Evolutionary conservation across 192 early-diverging fungal genomes (phyloP).

Genomic region (Linnemannia exigua): DNA sequence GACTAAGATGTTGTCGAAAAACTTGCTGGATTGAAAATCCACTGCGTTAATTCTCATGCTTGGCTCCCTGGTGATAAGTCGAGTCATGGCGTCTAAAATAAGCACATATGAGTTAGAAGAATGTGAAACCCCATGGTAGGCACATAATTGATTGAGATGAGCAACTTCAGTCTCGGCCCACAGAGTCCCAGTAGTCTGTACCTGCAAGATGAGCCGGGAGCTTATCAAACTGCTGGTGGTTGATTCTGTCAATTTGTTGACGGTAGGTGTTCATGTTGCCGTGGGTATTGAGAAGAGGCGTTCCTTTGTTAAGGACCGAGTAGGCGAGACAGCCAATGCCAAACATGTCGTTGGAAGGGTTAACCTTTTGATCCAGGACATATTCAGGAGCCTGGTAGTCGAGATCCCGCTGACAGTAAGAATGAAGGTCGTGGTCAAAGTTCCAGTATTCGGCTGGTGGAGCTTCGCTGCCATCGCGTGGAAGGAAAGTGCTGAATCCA

Average conservation of each 20-base stretch:
- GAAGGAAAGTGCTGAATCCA: conserved; percentile 72
- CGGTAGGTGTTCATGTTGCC: conserved; percentile 78
- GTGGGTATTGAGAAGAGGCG: conserved; percentile 71
- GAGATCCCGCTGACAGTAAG: conserved; percentile 67
- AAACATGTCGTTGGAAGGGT: conserved; percentile 79
- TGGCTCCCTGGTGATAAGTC: conserved; percentile 68
- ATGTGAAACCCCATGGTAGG: background rate
- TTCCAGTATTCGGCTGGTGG: conserved; percentile 58
- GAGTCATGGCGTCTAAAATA: conserved; percentile 60
- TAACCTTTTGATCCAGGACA: conserved; percentile 69
- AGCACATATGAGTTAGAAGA: background rate
- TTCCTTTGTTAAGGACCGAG: conserved; percentile 77
- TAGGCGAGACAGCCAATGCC: conserved; percentile 84
- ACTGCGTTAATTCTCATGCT: conserved; percentile 68
- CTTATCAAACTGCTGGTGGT: conserved; percentile 45
- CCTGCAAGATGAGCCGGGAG: conserved; percentile 71
- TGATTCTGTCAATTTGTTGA: conserved; percentile 63
- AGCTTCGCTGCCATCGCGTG: conserved; percentile 55
- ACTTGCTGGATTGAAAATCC: conserved; percentile 76
- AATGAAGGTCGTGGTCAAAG: conserved; percentile 71
- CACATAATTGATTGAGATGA: background rate
- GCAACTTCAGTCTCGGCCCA: background rate
- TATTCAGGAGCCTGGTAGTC: conserved; percentile 76
- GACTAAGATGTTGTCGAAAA: conserved; percentile 86
- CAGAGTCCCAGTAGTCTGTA: conserved; percentile 10